A percentile compares a stretch with the other conserved stretches of the same genome.
These are phyloP conservation scores for Lentinula detonsa DNA, from an alignment of 768 basidiomycete genomes.

Conservation along the genomic window DNA sequence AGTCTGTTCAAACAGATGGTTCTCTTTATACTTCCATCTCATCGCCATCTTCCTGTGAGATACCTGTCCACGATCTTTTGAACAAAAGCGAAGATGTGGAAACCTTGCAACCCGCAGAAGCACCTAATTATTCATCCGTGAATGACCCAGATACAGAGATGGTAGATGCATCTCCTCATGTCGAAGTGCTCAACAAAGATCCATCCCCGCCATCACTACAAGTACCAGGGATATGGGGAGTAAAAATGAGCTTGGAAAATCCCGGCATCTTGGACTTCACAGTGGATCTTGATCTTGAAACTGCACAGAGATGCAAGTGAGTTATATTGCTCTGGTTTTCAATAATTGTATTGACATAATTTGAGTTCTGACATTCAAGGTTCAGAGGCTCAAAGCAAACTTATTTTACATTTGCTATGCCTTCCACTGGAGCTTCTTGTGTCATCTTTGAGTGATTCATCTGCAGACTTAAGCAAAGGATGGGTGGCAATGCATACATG, in stretches of 20 bases:
- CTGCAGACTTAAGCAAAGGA: slow-evolving; percentile 4
- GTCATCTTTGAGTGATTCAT: neutral
- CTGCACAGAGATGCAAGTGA: slow-evolving; percentile 24
- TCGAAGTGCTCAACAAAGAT: neutral
- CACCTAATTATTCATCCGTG: no score
- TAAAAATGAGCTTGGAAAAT: slow-evolving; percentile 22
- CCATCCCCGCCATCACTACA: slow-evolving; percentile 19
- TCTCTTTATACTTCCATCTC: neutral
- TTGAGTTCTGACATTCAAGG: neutral
- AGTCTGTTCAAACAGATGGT: neutral
- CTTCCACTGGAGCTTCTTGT: slow-evolving; percentile 19
- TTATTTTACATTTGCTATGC: slow-evolving; percentile 29
- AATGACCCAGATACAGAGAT: neutral
- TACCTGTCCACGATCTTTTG: neutral
- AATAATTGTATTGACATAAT: neutral
- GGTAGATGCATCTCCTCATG: no score
- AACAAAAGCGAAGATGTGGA: neutral
- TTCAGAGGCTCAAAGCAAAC: neutral
- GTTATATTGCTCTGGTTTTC: neutral
- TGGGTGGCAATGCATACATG: slow-evolving; percentile 23
- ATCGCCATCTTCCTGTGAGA: neutral
- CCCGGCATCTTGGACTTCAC: slow-evolving; percentile 27
- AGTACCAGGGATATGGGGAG: slow-evolving; percentile 37
- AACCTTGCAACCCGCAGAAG: neutral
- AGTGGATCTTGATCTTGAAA: slow-evolving; percentile 30